These are phyloP conservation scores for Marasmius fiardii DNA, from an alignment of 1,284 basidiomycete genomes.

Conservation along the genomic window DNA sequence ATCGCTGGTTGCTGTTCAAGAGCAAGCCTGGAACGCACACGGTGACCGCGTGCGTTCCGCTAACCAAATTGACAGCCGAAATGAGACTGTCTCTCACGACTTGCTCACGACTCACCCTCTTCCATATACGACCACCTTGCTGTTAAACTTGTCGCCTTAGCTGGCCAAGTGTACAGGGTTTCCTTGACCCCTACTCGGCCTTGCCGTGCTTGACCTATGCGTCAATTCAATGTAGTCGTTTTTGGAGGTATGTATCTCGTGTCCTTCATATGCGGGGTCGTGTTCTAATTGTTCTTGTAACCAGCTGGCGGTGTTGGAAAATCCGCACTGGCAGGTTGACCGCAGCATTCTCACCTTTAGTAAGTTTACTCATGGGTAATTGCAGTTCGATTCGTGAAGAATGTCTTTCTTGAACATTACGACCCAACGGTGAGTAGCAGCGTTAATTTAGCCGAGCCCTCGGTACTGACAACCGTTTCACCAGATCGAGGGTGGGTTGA, in stretches of 20 bases:
- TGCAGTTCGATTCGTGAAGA: conserved; percentile 19
- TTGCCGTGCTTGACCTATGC: conserved; percentile 37
- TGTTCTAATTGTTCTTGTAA: conserved; percentile 12
- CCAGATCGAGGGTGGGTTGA: conserved; percentile 9
- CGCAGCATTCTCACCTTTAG: not conserved
- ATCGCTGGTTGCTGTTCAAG: conserved; percentile 15
- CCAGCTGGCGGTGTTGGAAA: conserved; percentile 83
- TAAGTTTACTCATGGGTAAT: not conserved
- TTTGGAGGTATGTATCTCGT: conserved; percentile 61
- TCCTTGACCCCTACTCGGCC: not conserved
- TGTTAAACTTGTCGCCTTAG: not conserved
- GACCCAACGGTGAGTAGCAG: conserved; percentile 67
- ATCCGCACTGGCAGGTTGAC: conserved; percentile 60
- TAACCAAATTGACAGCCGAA: conserved; percentile 3
- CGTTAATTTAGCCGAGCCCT: not conserved
- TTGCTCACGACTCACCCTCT: not conserved
- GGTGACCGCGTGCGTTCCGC: not conserved
- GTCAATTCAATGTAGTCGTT: conserved; percentile 71
- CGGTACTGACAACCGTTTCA: not conserved
- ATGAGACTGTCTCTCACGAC: not conserved
- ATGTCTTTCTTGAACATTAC: conserved; percentile 73
- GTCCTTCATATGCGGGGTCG: conserved; percentile 3
- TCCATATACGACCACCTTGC: not conserved
- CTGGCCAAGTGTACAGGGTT: not conserved
- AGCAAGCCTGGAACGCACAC: not conserved